phyloP scores from a whole-genome alignment of 1,284 basidiomycete species.

The Ceratobasidium sp. region DNA sequence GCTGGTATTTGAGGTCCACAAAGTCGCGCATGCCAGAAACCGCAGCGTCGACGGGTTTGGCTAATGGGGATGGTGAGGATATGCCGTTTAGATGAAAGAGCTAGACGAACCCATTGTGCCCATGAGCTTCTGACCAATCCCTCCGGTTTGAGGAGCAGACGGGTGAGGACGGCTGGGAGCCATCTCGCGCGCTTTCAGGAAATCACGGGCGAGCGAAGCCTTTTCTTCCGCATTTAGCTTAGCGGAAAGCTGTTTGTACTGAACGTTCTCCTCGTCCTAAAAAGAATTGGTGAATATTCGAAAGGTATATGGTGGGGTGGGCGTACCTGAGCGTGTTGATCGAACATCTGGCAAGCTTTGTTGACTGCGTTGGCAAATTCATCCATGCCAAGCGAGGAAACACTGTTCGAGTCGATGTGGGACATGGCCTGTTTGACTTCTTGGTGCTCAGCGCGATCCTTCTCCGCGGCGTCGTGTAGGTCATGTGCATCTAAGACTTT shows the following conservation, averaged over 20 bases:
- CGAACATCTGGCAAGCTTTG: constrained; percentile 31
- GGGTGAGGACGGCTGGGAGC: constrained; percentile 39
- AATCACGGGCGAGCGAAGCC: constrained; percentile 4
- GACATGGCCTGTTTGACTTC: constrained; percentile 36
- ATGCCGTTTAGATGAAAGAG: not conserved
- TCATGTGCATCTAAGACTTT: constrained; percentile 22
- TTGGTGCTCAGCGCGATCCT: constrained; percentile 23
- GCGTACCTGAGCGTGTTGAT: constrained; percentile 25
- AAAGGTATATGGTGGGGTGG: not conserved
- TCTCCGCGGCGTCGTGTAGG: constrained; percentile 29
- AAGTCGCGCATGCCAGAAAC: constrained; percentile 1
- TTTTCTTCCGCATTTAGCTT: constrained; percentile 18
- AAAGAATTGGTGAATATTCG: not conserved
- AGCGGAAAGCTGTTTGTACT: constrained; percentile 34
- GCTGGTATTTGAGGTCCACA: constrained; percentile 36
- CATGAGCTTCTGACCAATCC: constrained; percentile 34
- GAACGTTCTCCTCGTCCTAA: constrained; percentile 27
- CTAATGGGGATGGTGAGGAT: constrained; percentile 1
- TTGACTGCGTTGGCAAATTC: constrained; percentile 21
- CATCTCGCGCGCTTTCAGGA: constrained; percentile 35
- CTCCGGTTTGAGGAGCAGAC: constrained; percentile 29
- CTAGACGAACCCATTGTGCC: constrained; percentile 22
- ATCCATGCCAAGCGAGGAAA: constrained; percentile 30
- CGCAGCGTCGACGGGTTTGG: constrained; percentile 32
- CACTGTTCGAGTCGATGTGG: constrained; percentile 20